Evolutionary conservation across 225 moss, liverwort and hornwort genomes (phyloP), one percentile per base, ranked within the genome.

Genomic region (Thuidium tamariscinum): DNA sequence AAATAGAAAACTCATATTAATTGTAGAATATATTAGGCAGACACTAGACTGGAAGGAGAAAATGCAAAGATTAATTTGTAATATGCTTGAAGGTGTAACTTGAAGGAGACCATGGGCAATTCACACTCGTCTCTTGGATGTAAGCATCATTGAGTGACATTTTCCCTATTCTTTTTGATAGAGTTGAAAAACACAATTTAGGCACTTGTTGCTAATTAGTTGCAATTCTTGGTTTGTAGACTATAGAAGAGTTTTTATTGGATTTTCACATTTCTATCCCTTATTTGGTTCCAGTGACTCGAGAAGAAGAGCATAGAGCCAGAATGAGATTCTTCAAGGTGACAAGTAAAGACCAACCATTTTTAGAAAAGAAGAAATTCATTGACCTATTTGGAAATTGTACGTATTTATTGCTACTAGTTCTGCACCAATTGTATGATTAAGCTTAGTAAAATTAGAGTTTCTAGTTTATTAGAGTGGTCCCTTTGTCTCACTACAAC

Each of bases 321-420:
- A 97, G 88, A 85, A 85, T 89, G 83, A 93, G 95, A 84, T 96
- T 97, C 75, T 86, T 77, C 65, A 92, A 89, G 77, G 84, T 93
- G 46, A 93, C 90, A 59, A 96, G 92, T 25, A 91, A 93, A 88
- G 90, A 89, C 37, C 85, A 82, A 44, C 89, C 87, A 11, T 89
- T 93, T 44, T 85, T 96, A 87, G 91, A 88, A 21, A 92, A 89
- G 51, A 85, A 91, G 52, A 87, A 90, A 81, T 97, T 97, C 85
- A 87, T 83, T 64, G 82, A 89, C 63, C 84, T 96, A 88, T 91
- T 97, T 86, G 93, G 91, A 89, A 88, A 94, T 88, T 82, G 96
- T 96, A 91, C 66, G 93, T 83, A 4, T 90, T 46, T 80, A 68
- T 36, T 82, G 74, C 64, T 41, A 29, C 57, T 19, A 51, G 21